Evolutionary conservation across 2,329 filamentous ascomycete species (phyloP).

Genomic region (Tolypocladium nubicola): DNA sequence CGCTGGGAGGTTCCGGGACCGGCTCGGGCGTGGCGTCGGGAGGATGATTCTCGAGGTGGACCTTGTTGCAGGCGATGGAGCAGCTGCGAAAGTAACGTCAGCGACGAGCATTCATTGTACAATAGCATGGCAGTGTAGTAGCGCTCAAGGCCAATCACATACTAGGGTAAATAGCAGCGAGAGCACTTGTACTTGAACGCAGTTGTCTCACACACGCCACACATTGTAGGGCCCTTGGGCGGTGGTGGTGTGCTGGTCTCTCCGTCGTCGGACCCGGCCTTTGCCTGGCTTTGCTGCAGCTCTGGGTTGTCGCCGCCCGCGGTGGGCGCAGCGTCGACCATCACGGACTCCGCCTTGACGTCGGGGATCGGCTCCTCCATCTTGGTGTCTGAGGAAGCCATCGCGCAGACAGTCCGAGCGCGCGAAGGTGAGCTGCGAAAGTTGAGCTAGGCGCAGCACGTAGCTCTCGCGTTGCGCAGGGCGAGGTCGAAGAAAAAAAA

Average conservation of each 20-base stretch:
- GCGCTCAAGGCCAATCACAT: slow-evolving; percentile 15
- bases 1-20: slow-evolving; percentile 7
- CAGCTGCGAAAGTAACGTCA: slow-evolving; percentile 30
- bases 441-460: not conserved
- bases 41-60: slow-evolving; percentile 39
- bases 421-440: not conserved
- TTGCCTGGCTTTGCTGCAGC: not conserved
- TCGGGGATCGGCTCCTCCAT: not conserved
- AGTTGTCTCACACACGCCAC: slow-evolving; percentile 40
- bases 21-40: slow-evolving; percentile 23
- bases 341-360: not conserved
- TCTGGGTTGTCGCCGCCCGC: not conserved
- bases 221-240: slow-evolving; percentile 17
- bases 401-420: not conserved
- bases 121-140: not conserved
- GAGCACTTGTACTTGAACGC: slow-evolving; percentile 53
- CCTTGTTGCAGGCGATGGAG: slow-evolving; percentile 45
- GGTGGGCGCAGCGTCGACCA: not conserved
- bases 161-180: slow-evolving; percentile 49
- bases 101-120: not conserved
- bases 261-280: not conserved
- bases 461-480: not conserved
- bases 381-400: not conserved
- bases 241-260: not conserved
- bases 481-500: not conserved